phyloP scores from a whole-genome alignment of 805 yeast species.

The Candida piceae region DNA sequence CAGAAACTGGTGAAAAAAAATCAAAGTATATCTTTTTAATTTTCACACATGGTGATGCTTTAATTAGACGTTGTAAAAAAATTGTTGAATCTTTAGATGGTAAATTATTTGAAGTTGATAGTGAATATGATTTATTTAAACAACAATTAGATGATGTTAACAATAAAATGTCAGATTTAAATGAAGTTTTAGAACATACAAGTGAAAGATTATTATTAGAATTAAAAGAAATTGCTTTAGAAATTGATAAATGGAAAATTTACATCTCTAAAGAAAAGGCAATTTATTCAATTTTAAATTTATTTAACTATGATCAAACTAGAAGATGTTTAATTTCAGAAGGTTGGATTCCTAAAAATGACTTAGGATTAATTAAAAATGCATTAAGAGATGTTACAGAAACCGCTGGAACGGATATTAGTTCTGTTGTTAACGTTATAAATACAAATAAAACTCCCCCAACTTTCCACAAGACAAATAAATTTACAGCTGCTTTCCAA shows the following conservation, averaged over 20 bases:
- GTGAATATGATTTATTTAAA: conserved; percentile 35
- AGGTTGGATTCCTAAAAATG: conserved; percentile 93
- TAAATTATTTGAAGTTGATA: conserved; percentile 55
- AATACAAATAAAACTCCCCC: conserved; percentile 66
- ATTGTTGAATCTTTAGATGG: conserved; percentile 91
- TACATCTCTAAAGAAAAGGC: conserved; percentile 74
- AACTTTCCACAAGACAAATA: conserved; percentile 64
- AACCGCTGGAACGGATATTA: conserved; percentile 37
- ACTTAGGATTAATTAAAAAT: conserved; percentile 57
- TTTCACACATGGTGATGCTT: conserved; percentile 82
- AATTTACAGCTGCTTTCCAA: conserved; percentile 66
- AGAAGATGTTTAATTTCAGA: conserved; percentile 87
- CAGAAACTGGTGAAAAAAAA: conserved; percentile 46
- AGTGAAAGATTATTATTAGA: conserved; percentile 70
- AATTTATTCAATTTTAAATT: conserved; percentile 71
- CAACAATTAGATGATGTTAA: conserved; percentile 48
- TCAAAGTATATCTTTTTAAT: conserved; percentile 80
- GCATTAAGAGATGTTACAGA: conserved; percentile 64
- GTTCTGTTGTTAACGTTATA: conserved; percentile 54
- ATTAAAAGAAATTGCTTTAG: conserved; percentile 69
- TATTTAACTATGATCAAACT: conserved; percentile 74
- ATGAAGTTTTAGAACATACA: conserved; percentile 56
- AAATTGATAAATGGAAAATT: conserved; percentile 69
- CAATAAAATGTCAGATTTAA: conserved; percentile 32
- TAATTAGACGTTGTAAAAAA: conserved; percentile 64